These are phyloP conservation scores for Dendrobium officinale DNA, from an alignment of 106 monocot species.

Conservation along the genomic window DNA sequence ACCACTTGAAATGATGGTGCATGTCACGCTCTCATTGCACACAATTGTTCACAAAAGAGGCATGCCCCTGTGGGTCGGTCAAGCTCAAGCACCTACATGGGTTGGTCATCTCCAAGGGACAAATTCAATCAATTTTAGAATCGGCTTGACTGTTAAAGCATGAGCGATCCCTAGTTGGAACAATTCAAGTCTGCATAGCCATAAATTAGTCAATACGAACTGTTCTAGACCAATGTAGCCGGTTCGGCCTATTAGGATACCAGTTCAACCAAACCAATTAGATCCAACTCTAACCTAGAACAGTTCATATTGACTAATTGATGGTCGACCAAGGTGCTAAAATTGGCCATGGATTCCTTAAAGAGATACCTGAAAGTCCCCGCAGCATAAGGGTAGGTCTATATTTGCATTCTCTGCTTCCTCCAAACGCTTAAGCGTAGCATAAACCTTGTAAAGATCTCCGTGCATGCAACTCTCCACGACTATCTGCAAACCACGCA, in stretches of 20 bases:
- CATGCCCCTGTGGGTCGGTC: neutral
- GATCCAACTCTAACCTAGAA: no score
- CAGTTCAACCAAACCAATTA: neutral
- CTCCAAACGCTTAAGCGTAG: conserved; percentile 59
- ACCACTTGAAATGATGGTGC: no score
- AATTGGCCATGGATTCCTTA: neutral
- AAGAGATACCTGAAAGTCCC: conserved; percentile 80
- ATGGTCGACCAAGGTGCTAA: neutral
- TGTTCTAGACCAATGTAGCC: neutral
- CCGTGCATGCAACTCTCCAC: conserved; percentile 98
- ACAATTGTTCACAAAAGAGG: neutral
- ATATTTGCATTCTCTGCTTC: conserved; percentile 70
- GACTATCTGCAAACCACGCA: conserved; percentile 46
- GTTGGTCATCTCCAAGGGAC: neutral
- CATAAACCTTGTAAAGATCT: conserved; percentile 83
- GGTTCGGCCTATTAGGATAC: neutral
- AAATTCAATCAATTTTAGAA: neutral
- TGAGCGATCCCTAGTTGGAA: neutral
- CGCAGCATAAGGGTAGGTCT: conserved; percentile 86
- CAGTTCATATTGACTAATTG: no score
- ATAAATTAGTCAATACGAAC: neutral
- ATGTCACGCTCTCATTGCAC: neutral
- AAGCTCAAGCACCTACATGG: neutral
- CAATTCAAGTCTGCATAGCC: neutral
- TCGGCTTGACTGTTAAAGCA: neutral